Percentiles rank a stretch among this genome's conserved stretches.
Evolutionary conservation across 2,329 filamentous ascomycete species (phyloP).

Genomic region (Botrytis fragariae): DNA sequence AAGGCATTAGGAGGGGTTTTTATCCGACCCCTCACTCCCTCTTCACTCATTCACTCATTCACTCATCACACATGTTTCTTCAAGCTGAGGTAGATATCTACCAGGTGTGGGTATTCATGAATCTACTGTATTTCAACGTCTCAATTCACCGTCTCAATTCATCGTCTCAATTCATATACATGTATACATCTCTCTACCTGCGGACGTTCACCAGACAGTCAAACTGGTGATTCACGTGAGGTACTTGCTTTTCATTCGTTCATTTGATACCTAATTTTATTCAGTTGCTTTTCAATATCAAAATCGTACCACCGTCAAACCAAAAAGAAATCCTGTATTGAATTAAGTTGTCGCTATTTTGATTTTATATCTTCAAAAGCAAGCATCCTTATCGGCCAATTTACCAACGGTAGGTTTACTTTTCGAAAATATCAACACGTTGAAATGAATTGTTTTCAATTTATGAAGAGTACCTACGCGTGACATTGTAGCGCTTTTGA

Average conservation of each 20-base stretch:
- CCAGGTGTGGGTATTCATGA: not conserved
- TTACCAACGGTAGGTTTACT: not conserved
- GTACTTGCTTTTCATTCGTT: not conserved
- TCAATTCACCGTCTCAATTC: too few relatives aligned
- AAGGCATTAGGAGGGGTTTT: constrained; percentile 17
- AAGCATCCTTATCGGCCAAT: not conserved
- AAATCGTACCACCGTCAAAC: not conserved
- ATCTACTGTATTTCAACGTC: not conserved
- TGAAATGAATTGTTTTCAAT: not conserved
- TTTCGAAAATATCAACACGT: not conserved
- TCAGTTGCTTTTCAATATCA: not conserved
- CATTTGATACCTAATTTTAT: not conserved
- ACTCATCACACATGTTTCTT: not conserved
- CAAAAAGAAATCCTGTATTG: not conserved
- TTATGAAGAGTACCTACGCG: not conserved
- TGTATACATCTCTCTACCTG: not conserved
- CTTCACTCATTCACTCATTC: not conserved
- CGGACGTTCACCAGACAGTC: not conserved
- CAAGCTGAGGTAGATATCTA: not conserved
- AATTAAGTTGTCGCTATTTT: not conserved
- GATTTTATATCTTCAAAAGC: not conserved
- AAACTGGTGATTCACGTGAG: not conserved
- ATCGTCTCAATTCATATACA: not conserved
- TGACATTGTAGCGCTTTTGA: not conserved
- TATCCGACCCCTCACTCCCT: not conserved